A percentile compares a stretch with the other conserved stretches of the same genome.
These are phyloP conservation scores for Zygnema cylindricum DNA, from an alignment of 139 green algal species.

Conservation along the genomic window DNA sequence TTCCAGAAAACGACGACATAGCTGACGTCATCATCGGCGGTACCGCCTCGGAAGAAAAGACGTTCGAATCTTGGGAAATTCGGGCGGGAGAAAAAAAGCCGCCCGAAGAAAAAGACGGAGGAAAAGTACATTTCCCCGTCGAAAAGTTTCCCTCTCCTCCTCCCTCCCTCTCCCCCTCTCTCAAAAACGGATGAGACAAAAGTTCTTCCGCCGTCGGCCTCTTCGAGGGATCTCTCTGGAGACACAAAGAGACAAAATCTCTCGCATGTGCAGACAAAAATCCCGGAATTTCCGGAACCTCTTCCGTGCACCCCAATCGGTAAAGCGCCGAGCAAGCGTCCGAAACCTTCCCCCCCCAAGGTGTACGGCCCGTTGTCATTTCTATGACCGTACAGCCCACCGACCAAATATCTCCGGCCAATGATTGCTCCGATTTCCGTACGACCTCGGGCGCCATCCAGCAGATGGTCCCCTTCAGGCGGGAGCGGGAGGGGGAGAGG, in stretches of 20 bases:
- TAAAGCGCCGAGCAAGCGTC: slow-evolving; percentile 82
- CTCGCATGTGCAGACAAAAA: slow-evolving; percentile 75
- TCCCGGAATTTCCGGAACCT: slow-evolving; percentile 71
- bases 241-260: slow-evolving; percentile 92
- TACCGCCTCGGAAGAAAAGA: too few relatives aligned
- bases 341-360: slow-evolving; percentile 75
- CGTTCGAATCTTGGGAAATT: too few relatives aligned
- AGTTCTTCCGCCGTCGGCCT: slow-evolving; percentile 38
- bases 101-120: too few relatives aligned
- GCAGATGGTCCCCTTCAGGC: slow-evolving; percentile 90
- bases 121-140: too few relatives aligned
- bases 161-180: not conserved
- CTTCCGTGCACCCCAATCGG: slow-evolving; percentile 83
- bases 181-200: slow-evolving; percentile 50
- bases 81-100: too few relatives aligned
- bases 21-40: too few relatives aligned
- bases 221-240: slow-evolving; percentile 66
- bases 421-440: not conserved
- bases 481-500: too few relatives aligned
- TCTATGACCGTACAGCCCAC: slow-evolving; percentile 96
- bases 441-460: slow-evolving; percentile 96
- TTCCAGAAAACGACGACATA: too few relatives aligned
- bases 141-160: not conserved
- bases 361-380: slow-evolving; percentile 90
- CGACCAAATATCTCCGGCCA: slow-evolving; percentile 91